Evolutionary conservation across 2,329 filamentous ascomycete genomes (phyloP).

Genomic region (Ilyonectria robusta): DNA sequence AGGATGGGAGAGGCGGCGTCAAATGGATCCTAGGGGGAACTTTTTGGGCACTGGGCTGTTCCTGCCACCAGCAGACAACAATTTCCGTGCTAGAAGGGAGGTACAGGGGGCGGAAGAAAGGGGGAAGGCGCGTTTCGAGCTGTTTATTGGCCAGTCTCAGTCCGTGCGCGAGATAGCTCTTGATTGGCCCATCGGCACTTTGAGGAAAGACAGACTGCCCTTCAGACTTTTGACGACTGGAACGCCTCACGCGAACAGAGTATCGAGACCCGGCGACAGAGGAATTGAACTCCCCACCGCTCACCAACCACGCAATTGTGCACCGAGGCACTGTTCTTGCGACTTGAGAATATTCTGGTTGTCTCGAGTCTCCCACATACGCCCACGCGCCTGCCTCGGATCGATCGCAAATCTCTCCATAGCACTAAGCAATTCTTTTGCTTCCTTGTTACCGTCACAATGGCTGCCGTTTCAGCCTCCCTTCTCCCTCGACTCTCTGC

Average conservation of each 20-base stretch:
- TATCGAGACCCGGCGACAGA: slow-evolving; percentile 37
- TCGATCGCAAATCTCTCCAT: slow-evolving; percentile 26
- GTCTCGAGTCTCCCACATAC: background rate
- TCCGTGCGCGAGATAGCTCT: slow-evolving; percentile 49
- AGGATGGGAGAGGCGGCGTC: slow-evolving; percentile 47
- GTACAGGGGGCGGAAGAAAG: slow-evolving; percentile 57
- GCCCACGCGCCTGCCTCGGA: slow-evolving; percentile 14
- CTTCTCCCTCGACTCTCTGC: slow-evolving; percentile 70
- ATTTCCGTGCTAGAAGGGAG: slow-evolving; percentile 61
- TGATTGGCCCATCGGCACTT: slow-evolving; percentile 51
- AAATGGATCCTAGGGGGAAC: slow-evolving; percentile 54
- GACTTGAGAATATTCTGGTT: background rate
- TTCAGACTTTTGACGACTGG: slow-evolving; percentile 51
- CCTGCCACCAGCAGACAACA: slow-evolving; percentile 62
- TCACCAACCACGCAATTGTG: slow-evolving; percentile 26
- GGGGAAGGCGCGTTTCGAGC: slow-evolving; percentile 57
- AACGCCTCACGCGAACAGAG: slow-evolving; percentile 43
- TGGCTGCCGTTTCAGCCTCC: slow-evolving; percentile 61
- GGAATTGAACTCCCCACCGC: slow-evolving; percentile 25
- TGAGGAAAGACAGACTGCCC: slow-evolving; percentile 40
- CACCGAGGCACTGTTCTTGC: slow-evolving; percentile 3
- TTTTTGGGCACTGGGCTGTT: slow-evolving; percentile 56
- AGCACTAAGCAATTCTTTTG: slow-evolving; percentile 28
- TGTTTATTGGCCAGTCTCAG: slow-evolving; percentile 47
- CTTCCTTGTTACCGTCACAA: slow-evolving; percentile 48